Base-by-base conservation (phyloP, 2,329 filamentous ascomycete genomes). In the Ceratocystis harringtonii region DNA sequence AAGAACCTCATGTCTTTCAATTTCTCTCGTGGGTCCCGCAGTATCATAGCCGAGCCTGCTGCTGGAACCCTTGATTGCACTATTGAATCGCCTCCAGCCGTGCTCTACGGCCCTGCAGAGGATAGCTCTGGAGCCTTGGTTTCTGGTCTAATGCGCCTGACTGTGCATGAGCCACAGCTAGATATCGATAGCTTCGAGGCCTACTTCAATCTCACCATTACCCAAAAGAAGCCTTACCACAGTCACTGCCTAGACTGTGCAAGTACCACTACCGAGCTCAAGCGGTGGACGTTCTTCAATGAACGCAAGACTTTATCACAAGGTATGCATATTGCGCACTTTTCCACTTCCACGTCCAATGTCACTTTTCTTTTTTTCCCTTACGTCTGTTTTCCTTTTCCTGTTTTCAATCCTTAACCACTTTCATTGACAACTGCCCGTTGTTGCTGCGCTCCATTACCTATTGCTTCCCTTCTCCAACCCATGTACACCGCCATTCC, bases 1-100 rank as follows among this genome's bases (percentile, higher is more conserved):
- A 75, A 78, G 71, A 73, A 75, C 70, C 73, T 73, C 55, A 67
- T 76, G 6, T 74, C 74, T 28, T 78, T 79, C 61, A 50, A 32
- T 43, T 65, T 66, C 28, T 63, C 61, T 45, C 63, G 67, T 22
- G 60, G 44, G 15, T 67, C 65, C 2, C 62, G 66, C 48, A 78
- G 78, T 71, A 78, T 81, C 8, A 69, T 69, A n/a, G 69, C 73
- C 50, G 69, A 72, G 65, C 75, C 75, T 64, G 71, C 75, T 1
- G 75, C 76, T 66, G 77, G 78, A 8, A 70, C 75, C 1, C 71
- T 84, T 19, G 75, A 78, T 67, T 83, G 80, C 78, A 79, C 77
- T 70, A 87, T 96, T 69, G 92, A 96, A 78, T 95, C 89, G 12
- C 90, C 91, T 1, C 92, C 92, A 2, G 80, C 92, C 19, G 83